Conservation (phyloP, 1,284 basidiomycete species). For the Rhizoctonia solani region DNA sequence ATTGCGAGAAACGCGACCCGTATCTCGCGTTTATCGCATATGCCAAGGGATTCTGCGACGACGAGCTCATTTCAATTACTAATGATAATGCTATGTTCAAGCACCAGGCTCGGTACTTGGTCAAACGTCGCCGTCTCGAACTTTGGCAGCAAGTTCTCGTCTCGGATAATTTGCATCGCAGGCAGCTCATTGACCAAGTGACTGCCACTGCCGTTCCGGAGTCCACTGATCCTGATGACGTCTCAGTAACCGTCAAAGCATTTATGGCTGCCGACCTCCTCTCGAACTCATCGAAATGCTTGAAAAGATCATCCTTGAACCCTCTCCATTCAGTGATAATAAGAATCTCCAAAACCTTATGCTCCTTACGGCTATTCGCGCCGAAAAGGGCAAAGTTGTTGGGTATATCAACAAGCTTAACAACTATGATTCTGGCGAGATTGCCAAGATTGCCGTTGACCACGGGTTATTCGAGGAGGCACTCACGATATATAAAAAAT, state of each 20-base stretch:
- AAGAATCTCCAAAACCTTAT: conserved; percentile 93
- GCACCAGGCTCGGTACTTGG: conserved; percentile 97
- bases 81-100: conserved; percentile 99
- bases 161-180: conserved; percentile 89
- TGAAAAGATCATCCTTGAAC: conserved; percentile 98
- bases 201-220: conserved; percentile 95
- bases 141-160: conserved; percentile 96
- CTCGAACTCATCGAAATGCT: conserved; percentile 97
- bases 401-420: conserved; percentile 97
- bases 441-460: conserved; percentile 96
- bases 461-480: conserved; percentile 97
- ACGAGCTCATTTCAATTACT: conserved; percentile 95
- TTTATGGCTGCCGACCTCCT: conserved; percentile 98
- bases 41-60: conserved; percentile 98
- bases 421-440: conserved; percentile 94
- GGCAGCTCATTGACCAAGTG: conserved; percentile 95
- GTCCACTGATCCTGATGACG: conserved; percentile 97
- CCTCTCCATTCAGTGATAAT: conserved; percentile 98
- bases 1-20: conserved; percentile 98
- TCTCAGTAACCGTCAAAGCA: conserved; percentile 97
- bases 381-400: conserved; percentile 98
- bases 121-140: conserved; percentile 93
- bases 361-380: conserved; percentile 93
- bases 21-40: conserved; percentile 99
- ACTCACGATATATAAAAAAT: conserved; percentile 94